These are phyloP conservation scores for Solanum peruvianum DNA, from an alignment of 257 asterid genomes.

Conservation along the genomic window DNA sequence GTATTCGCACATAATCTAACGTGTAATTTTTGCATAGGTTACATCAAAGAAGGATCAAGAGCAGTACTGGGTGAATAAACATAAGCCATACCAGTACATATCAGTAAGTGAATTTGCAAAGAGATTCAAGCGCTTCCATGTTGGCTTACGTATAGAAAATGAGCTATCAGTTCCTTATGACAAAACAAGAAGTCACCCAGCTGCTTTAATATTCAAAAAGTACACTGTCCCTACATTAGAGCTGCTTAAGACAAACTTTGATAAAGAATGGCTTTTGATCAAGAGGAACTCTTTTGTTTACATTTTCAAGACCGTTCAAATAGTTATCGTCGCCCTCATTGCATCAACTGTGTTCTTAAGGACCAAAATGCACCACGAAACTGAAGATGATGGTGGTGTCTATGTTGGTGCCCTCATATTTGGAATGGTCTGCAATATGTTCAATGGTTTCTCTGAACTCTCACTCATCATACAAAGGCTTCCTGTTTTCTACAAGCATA, in stretches of 20 bases:
- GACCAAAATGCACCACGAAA: slow-evolving; percentile 28
- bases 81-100: slow-evolving; percentile 23
- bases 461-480: slow-evolving; percentile 52
- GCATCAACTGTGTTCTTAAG: slow-evolving; percentile 59
- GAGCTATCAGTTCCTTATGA: slow-evolving; percentile 41
- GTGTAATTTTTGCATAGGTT: slow-evolving; percentile 24
- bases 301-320: slow-evolving; percentile 56
- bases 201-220: slow-evolving; percentile 40
- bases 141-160: slow-evolving; percentile 26
- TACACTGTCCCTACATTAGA: slow-evolving; percentile 32
- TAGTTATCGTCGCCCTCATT: slow-evolving; percentile 42
- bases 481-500: slow-evolving; percentile 63
- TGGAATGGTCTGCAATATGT: slow-evolving; percentile 43
- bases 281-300: slow-evolving; percentile 57
- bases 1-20: background rate
- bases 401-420: slow-evolving; percentile 54
- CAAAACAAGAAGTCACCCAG: slow-evolving; percentile 32
- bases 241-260: slow-evolving; percentile 51
- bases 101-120: slow-evolving; percentile 38
- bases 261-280: slow-evolving; percentile 63
- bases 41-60: slow-evolving; percentile 65
- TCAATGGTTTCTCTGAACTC: slow-evolving; percentile 59
- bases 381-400: slow-evolving; percentile 30
- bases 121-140: slow-evolving; percentile 41
- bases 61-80: slow-evolving; percentile 48